Base-by-base conservation (phyloP, 1,284 basidiomycete species). In the Ceratobasidium sp. region DNA sequence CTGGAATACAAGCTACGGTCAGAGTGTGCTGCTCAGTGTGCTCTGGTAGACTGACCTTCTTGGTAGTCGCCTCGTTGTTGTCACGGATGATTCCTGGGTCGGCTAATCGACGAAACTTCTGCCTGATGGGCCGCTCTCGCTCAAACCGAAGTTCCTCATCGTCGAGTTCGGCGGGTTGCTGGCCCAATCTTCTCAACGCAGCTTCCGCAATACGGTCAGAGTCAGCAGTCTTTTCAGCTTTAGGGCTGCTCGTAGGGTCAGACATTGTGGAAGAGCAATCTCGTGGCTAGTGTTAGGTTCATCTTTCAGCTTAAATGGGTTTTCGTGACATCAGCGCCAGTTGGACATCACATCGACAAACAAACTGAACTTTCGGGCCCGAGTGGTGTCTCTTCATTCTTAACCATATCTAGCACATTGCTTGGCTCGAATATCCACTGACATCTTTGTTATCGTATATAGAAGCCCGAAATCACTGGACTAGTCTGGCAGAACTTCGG, bases 51-150 rank as follows among this genome's bases (percentile, higher is more conserved):
- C 67, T 50, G 29, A 60, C 67, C 22, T 36, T 71, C 29, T 71
- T 71, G n/a, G 73, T 47, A 9, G 57, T 48, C 31, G 64, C 62
- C 76, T 86, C 86, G n/a, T 89, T 81, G 80, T 93, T 93, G 3
- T 89, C 90, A 4, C 92, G 86, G 67, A 88, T 80, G 78, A 94
- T 93, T n/a, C 91, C 92, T 51, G 91, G 92, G 79, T 90, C 90
- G 75, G 93, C 87, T 75, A 94, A 84, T 59, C 93, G 85, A 66
- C 93, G 86, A 80, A 94, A 93, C 75, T 84, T 83, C 79, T 91
- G 92, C 57, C 90, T 56, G 3, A 71, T 19, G 5, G 67, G 87
- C 75, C 86, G 86, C 75, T 91, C 90, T 79, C 90, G 88, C 77
- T 92, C 86, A 75, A 84, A 84, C 74, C 86, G 84, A 65, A 87